These are phyloP conservation scores for Alternaria panax DNA, from an alignment of 2,329 filamentous ascomycete species.

Conservation along the genomic window DNA sequence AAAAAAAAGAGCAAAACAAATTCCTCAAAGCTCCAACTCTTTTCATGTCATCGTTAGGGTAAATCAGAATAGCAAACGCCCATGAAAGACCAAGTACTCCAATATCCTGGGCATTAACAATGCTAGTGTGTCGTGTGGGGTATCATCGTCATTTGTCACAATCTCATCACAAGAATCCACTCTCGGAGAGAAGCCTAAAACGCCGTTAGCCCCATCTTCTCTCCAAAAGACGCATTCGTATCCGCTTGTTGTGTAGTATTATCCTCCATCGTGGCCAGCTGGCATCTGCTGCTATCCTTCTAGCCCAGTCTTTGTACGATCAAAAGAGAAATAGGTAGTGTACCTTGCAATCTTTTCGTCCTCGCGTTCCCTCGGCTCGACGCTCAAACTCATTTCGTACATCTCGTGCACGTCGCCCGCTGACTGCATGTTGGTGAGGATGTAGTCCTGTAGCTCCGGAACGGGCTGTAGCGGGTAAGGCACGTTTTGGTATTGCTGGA, in stretches of 20 bases:
- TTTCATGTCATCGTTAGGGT: constrained; percentile 9
- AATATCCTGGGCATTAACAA: constrained; percentile 21
- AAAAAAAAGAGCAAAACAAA: not conserved
- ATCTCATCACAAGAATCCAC: constrained; percentile 59
- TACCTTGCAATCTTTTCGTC: constrained; percentile 99
- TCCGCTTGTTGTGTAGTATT: not conserved
- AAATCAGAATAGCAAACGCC: not conserved
- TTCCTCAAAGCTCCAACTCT: constrained; percentile 7
- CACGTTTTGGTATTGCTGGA: constrained; percentile 98
- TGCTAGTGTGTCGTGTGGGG: constrained; percentile 38
- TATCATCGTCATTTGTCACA: constrained; percentile 36
- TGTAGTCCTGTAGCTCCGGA: constrained; percentile 93
- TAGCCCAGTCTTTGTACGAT: constrained; percentile 5
- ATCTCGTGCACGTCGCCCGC: constrained; percentile 98
- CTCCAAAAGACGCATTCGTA: constrained; percentile 6
- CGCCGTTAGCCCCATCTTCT: constrained; percentile 21
- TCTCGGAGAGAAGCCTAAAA: constrained; percentile 61
- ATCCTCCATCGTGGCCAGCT: not conserved
- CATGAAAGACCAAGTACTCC: constrained; percentile 17
- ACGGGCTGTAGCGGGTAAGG: constrained; percentile 93
- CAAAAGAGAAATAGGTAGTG: constrained; percentile 22
- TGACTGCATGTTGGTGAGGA: constrained; percentile 92
- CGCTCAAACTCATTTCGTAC: constrained; percentile 94
- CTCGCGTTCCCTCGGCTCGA: constrained; percentile 94
- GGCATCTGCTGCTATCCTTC: constrained; percentile 1